Evolutionary conservation across 257 asterid genomes (phyloP).

Genomic region (Solanum tarapatanum): DNA sequence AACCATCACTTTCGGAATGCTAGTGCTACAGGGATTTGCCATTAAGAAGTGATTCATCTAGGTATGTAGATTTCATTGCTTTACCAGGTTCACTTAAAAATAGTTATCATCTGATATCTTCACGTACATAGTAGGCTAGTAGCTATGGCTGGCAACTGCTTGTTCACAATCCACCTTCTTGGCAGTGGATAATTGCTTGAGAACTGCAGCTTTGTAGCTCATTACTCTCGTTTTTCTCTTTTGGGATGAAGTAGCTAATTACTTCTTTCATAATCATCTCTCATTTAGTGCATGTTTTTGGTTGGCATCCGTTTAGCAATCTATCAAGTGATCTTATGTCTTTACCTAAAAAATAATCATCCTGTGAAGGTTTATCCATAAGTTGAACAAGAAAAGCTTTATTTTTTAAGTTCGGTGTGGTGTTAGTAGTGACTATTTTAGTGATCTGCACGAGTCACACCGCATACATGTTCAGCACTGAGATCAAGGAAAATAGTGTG

Average conservation of each 20-base stretch:
- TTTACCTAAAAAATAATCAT: background rate
- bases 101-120: background rate
- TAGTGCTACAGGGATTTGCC: background rate
- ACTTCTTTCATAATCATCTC: background rate
- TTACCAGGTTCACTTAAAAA: background rate
- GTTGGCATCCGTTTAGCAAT: background rate
- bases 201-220: background rate
- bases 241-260: background rate
- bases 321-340: background rate
- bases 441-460: background rate
- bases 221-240: background rate
- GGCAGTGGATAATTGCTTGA: background rate
- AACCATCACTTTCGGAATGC: constrained; percentile 6
- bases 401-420: background rate
- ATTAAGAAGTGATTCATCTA: background rate
- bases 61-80: background rate
- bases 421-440: background rate
- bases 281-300: background rate
- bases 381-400: background rate
- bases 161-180: background rate
- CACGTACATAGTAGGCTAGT: background rate
- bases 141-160: background rate
- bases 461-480: background rate
- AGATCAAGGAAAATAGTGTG: background rate
- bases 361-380: background rate